Evolutionary conservation across 2,329 filamentous ascomycete species (phyloP).

Genomic region (Colletotrichum nymphaeae): DNA sequence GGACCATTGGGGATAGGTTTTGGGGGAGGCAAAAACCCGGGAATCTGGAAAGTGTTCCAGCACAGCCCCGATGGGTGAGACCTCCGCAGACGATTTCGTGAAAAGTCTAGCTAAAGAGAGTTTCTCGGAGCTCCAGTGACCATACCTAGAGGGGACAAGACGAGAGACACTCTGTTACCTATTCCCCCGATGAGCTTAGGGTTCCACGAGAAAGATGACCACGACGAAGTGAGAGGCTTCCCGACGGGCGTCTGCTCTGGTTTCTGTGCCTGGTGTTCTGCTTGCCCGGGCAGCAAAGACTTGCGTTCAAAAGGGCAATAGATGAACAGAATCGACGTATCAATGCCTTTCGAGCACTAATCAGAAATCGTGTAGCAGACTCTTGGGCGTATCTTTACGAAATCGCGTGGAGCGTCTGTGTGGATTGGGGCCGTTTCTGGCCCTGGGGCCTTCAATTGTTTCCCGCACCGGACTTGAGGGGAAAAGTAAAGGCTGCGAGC

Average conservation of each 20-base stretch:
- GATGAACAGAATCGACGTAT: background rate
- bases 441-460: background rate
- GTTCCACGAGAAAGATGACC: background rate
- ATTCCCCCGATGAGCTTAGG: background rate
- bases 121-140: background rate
- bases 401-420: background rate
- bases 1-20: background rate
- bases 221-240: background rate
- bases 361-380: background rate
- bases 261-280: background rate
- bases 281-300: constrained; percentile 11
- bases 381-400: constrained; percentile 14
- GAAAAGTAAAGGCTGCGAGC: background rate
- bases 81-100: background rate
- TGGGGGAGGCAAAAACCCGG: background rate
- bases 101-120: background rate
- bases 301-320: background rate
- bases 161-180: constrained; percentile 14
- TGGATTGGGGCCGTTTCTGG: constrained; percentile 7
- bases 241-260: background rate
- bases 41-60: background rate
- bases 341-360: background rate
- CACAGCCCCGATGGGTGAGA: background rate
- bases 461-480: background rate
- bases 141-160: constrained; percentile 7